These are phyloP conservation scores for Botrytis medusae DNA, from an alignment of 2,329 filamentous ascomycete species.

Conservation along the genomic window DNA sequence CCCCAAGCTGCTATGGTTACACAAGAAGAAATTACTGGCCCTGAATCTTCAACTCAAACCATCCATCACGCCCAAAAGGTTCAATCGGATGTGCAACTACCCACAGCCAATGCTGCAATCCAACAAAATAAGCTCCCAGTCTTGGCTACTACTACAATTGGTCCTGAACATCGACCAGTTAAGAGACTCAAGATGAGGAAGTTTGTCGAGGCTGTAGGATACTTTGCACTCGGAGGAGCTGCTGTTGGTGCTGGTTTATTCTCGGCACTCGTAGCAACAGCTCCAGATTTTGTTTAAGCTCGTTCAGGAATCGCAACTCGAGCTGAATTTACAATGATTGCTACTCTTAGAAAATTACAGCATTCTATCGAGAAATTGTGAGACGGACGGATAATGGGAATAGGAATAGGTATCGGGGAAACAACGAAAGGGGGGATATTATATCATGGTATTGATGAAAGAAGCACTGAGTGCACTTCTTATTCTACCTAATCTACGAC, in stretches of 20 bases:
- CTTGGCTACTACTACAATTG: neutral
- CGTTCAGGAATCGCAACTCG: neutral
- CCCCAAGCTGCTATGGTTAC: neutral
- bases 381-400: neutral
- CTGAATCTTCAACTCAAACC: neutral
- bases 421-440: neutral
- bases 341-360: neutral
- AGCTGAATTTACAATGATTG: neutral
- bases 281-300: conserved; percentile 39
- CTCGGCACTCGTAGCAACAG: conserved; percentile 42
- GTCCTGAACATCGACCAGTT: conserved; percentile 29
- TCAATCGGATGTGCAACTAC: neutral
- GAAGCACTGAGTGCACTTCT: neutral
- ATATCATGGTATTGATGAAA: conserved; percentile 1
- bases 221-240: conserved; percentile 41
- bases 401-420: neutral
- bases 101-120: neutral
- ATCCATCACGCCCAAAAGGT: neutral
- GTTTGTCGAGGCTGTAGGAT: conserved; percentile 35
- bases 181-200: conserved; percentile 37
- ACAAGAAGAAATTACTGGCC: neutral
- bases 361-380: neutral
- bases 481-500: neutral
- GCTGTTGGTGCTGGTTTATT: conserved; percentile 42
- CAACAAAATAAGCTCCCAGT: neutral